Percentiles rank a stretch among this genome's conserved stretches.
Conservation (phyloP, 306 rosid species). For the Abrus precatorius region DNA sequence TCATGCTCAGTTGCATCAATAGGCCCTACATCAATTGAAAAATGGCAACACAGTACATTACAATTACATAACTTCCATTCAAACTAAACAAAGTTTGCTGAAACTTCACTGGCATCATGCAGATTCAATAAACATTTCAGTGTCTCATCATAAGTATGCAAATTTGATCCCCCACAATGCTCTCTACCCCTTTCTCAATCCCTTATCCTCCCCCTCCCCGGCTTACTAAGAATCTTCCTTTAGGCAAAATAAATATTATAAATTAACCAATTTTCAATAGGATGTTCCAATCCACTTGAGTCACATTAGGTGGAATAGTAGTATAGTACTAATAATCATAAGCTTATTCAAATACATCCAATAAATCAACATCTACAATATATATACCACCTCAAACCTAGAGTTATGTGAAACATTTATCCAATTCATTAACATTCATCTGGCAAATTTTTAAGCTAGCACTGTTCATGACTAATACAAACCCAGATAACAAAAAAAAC, state of each 20-base stretch:
- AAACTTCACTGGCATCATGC: slow-evolving; percentile 22
- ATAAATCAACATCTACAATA: slow-evolving; percentile 9
- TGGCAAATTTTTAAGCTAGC: not conserved
- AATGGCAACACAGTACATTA: slow-evolving; percentile 5
- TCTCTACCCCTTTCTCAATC: no score
- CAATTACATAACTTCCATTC: slow-evolving; percentile 21
- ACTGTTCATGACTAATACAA: slow-evolving; percentile 18
- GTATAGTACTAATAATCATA: not conserved
- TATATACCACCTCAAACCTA: not conserved
- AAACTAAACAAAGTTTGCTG: not conserved
- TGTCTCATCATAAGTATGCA: no score
- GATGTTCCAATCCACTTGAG: not conserved
- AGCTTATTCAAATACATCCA: not conserved
- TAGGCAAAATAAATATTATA: no score
- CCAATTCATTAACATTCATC: slow-evolving; percentile 1
- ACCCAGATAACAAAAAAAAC: not conserved
- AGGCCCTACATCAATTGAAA: slow-evolving; percentile 67
- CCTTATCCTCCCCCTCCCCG: no score
- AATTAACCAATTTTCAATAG: slow-evolving; percentile 5
- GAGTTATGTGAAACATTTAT: slow-evolving; percentile 28
- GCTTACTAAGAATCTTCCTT: no score
- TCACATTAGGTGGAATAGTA: not conserved
- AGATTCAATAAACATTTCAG: not conserved
- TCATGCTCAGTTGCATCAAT: slow-evolving; percentile 94
- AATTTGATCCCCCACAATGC: no score